phyloP scores from a whole-genome alignment of 352 stramenopile genomes.

The Phytophthora idaei region DNA sequence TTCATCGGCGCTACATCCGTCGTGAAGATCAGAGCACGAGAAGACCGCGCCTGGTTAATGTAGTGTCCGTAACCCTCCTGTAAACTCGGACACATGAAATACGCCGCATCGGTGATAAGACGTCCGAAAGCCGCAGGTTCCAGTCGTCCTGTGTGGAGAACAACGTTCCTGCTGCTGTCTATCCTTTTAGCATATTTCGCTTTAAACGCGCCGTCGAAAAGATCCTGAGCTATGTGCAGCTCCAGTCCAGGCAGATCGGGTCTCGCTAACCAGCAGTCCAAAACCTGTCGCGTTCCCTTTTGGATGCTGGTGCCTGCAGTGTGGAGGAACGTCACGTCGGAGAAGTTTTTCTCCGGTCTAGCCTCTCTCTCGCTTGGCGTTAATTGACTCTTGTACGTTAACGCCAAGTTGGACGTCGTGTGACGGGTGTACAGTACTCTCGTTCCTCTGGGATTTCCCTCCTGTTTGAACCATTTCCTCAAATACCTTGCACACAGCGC shows the following conservation, averaged over 20 bases:
- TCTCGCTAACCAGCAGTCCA: conserved; percentile 47
- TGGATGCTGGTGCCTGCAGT: conserved; percentile 52
- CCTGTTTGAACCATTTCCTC: conserved; percentile 57
- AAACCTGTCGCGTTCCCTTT: conserved; percentile 46
- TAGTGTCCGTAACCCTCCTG: conserved; percentile 70
- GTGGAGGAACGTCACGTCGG: conserved; percentile 47
- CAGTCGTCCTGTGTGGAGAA: conserved; percentile 41
- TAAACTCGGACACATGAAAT: conserved; percentile 59
- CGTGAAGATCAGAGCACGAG: conserved; percentile 52
- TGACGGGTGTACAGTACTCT: conserved; percentile 68
- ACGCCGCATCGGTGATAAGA: conserved; percentile 44
- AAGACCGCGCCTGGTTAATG: conserved; percentile 64
- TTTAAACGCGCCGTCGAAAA: conserved; percentile 38
- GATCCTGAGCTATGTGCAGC: conserved; percentile 43
- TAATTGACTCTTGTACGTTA: conserved; percentile 31
- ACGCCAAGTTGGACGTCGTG: conserved; percentile 54
- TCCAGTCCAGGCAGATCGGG: conserved; percentile 42
- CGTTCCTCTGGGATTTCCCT: conserved; percentile 57
- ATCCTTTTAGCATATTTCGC: conserved; percentile 32
- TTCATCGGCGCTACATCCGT: conserved; percentile 67
- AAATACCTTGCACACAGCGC: conserved; percentile 46
- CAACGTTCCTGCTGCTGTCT: conserved; percentile 33
- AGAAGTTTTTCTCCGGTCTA: conserved; percentile 45
- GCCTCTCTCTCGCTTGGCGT: conserved; percentile 4
- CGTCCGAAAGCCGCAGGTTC: conserved; percentile 42